Conservation (phyloP, 352 stramenopile genomes). For the Phytophthora crassamura region DNA sequence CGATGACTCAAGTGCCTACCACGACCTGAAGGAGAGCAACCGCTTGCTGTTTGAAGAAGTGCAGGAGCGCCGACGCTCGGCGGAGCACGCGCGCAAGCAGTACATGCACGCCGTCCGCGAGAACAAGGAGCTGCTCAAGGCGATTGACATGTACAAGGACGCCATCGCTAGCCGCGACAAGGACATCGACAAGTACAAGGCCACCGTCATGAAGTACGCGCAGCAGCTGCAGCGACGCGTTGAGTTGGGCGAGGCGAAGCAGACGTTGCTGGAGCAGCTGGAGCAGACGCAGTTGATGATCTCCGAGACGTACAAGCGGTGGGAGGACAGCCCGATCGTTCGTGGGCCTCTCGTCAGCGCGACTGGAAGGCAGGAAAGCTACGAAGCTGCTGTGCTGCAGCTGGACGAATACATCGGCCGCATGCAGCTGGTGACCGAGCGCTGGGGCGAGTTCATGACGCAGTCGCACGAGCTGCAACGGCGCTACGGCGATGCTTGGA, state of each 20-base stretch:
- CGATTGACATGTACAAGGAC: slow-evolving; percentile 73
- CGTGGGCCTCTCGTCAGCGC: slow-evolving; percentile 16
- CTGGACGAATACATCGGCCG: slow-evolving; percentile 66
- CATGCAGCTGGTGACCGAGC: slow-evolving; percentile 61
- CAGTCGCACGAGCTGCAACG: slow-evolving; percentile 63
- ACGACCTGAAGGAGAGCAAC: slow-evolving; percentile 73
- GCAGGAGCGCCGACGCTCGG: slow-evolving; percentile 56
- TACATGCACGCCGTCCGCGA: slow-evolving; percentile 59
- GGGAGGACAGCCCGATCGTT: slow-evolving; percentile 62
- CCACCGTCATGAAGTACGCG: slow-evolving; percentile 47
- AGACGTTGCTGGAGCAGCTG: slow-evolving; percentile 75
- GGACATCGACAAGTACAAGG: slow-evolving; percentile 74
- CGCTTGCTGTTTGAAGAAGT: slow-evolving; percentile 66
- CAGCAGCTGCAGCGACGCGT: slow-evolving; percentile 62
- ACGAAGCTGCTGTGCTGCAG: slow-evolving; percentile 44
- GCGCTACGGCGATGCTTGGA: slow-evolving; percentile 57
- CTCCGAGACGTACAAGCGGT: slow-evolving; percentile 76
- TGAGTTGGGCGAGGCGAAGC: slow-evolving; percentile 72
- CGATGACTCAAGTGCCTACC: slow-evolving; percentile 39
- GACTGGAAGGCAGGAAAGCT: slow-evolving; percentile 19
- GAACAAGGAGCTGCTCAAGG: slow-evolving; percentile 72
- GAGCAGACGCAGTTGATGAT: slow-evolving; percentile 86
- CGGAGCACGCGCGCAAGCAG: slow-evolving; percentile 66
- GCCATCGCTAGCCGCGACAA: slow-evolving; percentile 64
- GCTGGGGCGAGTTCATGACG: slow-evolving; percentile 60